phyloP scores from a whole-genome alignment of 768 basidiomycete species.

The Russula sp. region DNA sequence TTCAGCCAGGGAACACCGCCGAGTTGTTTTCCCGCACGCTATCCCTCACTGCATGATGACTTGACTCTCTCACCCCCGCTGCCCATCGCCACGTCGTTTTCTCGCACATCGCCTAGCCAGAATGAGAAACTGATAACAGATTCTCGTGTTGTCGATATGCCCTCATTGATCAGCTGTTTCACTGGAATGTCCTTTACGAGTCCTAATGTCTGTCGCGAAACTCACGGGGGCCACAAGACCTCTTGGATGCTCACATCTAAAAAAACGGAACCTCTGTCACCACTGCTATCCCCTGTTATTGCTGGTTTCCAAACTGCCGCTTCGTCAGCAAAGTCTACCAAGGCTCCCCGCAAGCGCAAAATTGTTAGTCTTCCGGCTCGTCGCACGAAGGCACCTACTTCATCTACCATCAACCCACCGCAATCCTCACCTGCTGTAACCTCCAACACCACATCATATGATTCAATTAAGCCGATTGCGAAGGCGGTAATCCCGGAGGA shows the following conservation, averaged over 20 bases:
- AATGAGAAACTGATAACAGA: background rate
- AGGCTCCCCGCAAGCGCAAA: background rate
- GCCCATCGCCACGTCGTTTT: background rate
- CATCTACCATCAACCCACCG: no score
- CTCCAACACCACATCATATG: no score
- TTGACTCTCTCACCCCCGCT: background rate
- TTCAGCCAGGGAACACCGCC: background rate
- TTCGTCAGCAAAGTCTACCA: background rate
- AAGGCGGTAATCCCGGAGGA: no score
- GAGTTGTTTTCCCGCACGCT: slow-evolving; percentile 8
- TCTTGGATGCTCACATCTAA: background rate
- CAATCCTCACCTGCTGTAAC: no score
- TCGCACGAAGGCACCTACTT: background rate
- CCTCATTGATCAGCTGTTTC: background rate
- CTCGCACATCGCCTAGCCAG: no score
- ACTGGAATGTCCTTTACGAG: background rate
- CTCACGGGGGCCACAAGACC: background rate
- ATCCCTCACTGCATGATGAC: background rate
- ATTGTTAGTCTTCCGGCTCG: slow-evolving; percentile 4
- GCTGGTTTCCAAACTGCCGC: background rate
- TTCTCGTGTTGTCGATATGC: background rate
- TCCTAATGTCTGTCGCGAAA: no score
- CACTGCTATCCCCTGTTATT: background rate
- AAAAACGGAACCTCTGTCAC: background rate
- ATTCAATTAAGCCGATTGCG: no score